Evolutionary conservation across 345 rosid species (phyloP), one percentile per base, ranked within the genome.

Genomic region (Carallia pectinifolia): DNA sequence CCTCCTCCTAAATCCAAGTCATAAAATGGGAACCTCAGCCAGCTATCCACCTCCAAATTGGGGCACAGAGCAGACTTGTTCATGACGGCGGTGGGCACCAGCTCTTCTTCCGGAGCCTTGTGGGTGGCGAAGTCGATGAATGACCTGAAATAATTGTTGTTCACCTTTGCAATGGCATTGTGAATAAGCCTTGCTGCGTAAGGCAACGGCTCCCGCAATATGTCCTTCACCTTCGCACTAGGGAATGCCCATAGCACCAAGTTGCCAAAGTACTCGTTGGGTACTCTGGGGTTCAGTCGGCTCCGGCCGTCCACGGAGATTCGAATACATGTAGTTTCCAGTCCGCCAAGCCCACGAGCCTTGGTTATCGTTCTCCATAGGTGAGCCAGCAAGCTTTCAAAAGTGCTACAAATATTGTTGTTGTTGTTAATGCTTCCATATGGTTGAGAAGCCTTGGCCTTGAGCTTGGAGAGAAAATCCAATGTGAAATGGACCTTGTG

Each of bases 181-280:
- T 69, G 72, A 59, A 74, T 74, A 52, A 80, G 64, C 63, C 56
- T 73, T 1, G 84, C 63, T 1, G 81, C 79, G 5, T 77, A 61
- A 6, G 71, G 15, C 40, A 77, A 27, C 3, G 76, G 77, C 69
- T 80, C 55, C 6, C 48, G 29, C 53, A 76, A 16, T 3, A 72
- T 63, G 58, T 80, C 80, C 64, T 72, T 65, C n/a, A 77, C 81
- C 56, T 62, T 74, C 29, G 77, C 65, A 34, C 47, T 71, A 1
- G 76, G 79, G 9, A 72, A 66, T 38, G 84, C 80, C 81, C 79
- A 77, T 0, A 81, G 66, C 54, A 77, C 84, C 61, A 77, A 70
- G 73, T 81, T 81, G 9, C 84, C 84, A 9, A 81, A 81, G 74
- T 81, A 81, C 30, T 77, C 71, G 69, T 75, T 71, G 1, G 81